phyloP scores from a whole-genome alignment of 371 early-diverging fungal species.

The Rhizopus arrhizus region DNA sequence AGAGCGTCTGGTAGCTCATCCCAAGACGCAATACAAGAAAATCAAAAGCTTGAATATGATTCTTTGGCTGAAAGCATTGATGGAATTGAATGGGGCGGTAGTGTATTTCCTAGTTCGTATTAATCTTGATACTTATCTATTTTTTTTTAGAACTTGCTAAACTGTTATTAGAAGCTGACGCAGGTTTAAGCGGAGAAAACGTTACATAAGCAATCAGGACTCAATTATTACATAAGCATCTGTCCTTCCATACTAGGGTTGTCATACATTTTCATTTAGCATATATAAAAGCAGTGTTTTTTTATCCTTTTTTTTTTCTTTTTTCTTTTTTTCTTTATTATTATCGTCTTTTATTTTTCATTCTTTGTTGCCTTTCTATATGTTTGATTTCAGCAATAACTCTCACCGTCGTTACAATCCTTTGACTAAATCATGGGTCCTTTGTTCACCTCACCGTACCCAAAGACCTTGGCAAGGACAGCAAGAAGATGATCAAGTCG shows the following conservation, averaged over 20 bases:
- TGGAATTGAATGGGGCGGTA: conserved; percentile 46
- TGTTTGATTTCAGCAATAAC: conserved; percentile 56
- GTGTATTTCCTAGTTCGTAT: not conserved
- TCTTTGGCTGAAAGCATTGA: not conserved
- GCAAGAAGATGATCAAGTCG: conserved; percentile 54
- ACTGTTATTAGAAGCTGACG: conserved; percentile 24
- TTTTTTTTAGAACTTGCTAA: conserved; percentile 25
- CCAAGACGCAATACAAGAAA: not conserved
- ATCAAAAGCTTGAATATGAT: not conserved
- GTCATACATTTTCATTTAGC: conserved; percentile 5
- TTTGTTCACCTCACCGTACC: conserved; percentile 93
- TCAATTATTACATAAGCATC: conserved; percentile 25
- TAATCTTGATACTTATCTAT: conserved; percentile 1
- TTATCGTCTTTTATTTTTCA: not conserved
- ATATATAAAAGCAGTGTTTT: not conserved
- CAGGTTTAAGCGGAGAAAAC: conserved; percentile 7
- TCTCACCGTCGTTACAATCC: conserved; percentile 91
- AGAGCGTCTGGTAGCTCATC: not conserved
- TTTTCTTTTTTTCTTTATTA: not conserved
- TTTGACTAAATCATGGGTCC: conserved; percentile 84
- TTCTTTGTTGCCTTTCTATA: not conserved
- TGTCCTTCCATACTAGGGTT: not conserved
- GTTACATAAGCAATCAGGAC: conserved; percentile 16
- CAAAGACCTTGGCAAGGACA: conserved; percentile 93
- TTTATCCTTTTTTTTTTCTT: not conserved